Conservation (phyloP, 768 basidiomycete genomes). For the Agaricus blazei region DNA sequence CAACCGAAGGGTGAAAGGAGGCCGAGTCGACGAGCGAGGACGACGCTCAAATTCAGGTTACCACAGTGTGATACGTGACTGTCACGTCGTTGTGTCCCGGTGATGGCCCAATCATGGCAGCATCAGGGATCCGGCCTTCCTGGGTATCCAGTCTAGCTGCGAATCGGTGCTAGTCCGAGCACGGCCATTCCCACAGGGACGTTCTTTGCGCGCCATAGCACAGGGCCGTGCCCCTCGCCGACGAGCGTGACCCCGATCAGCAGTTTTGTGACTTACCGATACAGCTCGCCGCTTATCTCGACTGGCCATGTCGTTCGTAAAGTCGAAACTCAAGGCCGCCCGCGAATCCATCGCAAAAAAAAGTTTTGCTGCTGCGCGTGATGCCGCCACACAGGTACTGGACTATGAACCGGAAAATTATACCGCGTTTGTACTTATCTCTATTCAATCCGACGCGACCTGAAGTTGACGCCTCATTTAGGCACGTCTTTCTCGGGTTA, state of each 20-base stretch:
- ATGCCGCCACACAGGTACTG: slow-evolving; percentile 60
- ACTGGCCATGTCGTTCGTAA: slow-evolving; percentile 44
- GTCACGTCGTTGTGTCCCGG: slow-evolving; percentile 3
- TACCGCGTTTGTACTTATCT: slow-evolving; percentile 60
- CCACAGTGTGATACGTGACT: slow-evolving; percentile 11
- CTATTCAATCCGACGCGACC: neutral
- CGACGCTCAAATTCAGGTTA: neutral
- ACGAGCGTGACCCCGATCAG: neutral
- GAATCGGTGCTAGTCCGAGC: no score
- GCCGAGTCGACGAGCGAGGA: neutral
- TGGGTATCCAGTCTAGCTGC: no score
- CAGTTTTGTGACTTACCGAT: neutral
- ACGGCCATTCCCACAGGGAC: no score
- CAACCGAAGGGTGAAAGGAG: slow-evolving; percentile 2
- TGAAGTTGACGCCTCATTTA: slow-evolving; percentile 22
- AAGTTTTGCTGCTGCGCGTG: slow-evolving; percentile 63
- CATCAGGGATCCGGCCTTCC: no score
- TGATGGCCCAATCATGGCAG: neutral
- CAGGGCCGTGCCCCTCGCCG: no score
- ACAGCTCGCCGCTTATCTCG: neutral
- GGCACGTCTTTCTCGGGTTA: slow-evolving; percentile 82
- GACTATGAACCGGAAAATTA: slow-evolving; percentile 82
- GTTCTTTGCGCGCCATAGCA: no score
- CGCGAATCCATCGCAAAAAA: slow-evolving; percentile 74
- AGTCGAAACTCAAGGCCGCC: slow-evolving; percentile 73